Percentiles rank a stretch among this genome's conserved stretches.
These are phyloP conservation scores for Entomortierella beljakovae DNA, from an alignment of 192 early-diverging fungal genomes.

Conservation along the genomic window DNA sequence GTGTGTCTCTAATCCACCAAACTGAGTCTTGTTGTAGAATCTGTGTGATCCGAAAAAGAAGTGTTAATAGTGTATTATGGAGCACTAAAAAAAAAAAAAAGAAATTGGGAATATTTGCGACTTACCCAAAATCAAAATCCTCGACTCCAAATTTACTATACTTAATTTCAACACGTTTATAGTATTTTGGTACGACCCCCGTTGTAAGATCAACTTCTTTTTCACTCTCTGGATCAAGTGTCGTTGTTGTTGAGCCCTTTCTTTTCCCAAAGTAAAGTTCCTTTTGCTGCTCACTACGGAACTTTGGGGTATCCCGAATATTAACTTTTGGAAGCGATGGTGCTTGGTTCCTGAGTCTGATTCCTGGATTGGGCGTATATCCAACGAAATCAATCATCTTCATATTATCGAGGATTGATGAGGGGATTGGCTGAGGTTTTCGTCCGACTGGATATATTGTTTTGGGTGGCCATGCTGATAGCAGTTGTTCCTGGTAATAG, in stretches of 20 bases:
- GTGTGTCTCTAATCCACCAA: conserved; percentile 93
- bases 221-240: conserved; percentile 54
- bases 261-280: conserved; percentile 68
- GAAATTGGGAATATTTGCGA: no score
- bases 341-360: conserved; percentile 81
- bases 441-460: conserved; percentile 78
- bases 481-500: conserved; percentile 77
- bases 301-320: conserved; percentile 75
- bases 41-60: no score
- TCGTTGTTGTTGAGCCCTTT: conserved; percentile 32
- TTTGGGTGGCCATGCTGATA: conserved; percentile 82
- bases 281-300: conserved; percentile 82
- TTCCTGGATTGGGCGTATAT: conserved; percentile 90
- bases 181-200: conserved; percentile 71
- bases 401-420: conserved; percentile 78
- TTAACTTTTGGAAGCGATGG: conserved; percentile 54
- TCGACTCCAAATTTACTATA: conserved; percentile 96
- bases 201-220: conserved; percentile 53
- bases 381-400: conserved; percentile 95
- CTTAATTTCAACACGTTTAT: conserved; percentile 85
- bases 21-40: conserved; percentile 91
- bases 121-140: conserved; percentile 96
- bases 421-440: conserved; percentile 79
- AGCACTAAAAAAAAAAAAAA: no score
- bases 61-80: no score